Percentiles rank a stretch among this genome's conserved stretches.
Evolutionary conservation across 2,329 filamentous ascomycete genomes (phyloP).

Genomic region (Mycosphaerella arachidis): DNA sequence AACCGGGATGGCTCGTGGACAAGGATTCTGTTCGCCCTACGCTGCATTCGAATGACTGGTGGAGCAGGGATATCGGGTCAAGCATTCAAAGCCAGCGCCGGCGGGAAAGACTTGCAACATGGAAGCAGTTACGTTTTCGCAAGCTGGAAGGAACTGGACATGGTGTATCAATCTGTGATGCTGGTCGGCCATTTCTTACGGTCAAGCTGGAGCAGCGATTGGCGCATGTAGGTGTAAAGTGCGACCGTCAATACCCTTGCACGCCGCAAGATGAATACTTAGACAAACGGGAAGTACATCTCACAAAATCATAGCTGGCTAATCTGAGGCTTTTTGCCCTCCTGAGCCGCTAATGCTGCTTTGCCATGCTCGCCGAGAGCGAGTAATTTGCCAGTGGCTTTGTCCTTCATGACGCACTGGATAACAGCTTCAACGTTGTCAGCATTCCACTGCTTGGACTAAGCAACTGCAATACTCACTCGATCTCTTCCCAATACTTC

Average conservation of each 20-base stretch:
- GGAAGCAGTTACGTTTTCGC: too few relatives aligned
- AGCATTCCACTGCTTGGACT: background rate
- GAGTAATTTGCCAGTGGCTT: constrained; percentile 12
- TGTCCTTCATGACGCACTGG: constrained; percentile 15
- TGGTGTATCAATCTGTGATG: too few relatives aligned
- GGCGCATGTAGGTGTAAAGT: too few relatives aligned
- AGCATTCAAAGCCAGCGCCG: too few relatives aligned
- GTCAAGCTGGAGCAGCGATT: too few relatives aligned
- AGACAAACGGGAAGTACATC: too few relatives aligned
- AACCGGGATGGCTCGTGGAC: background rate
- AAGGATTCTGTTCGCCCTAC: background rate
- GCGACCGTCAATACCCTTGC: too few relatives aligned
- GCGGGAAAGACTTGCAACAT: too few relatives aligned
- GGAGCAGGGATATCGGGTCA: too few relatives aligned
- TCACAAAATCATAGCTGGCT: background rate
- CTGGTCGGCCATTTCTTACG: too few relatives aligned
- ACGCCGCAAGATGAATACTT: too few relatives aligned
- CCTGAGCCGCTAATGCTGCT: constrained; percentile 7
- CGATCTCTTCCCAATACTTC: constrained; percentile 39
- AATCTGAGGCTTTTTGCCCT: background rate
- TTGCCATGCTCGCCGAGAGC: constrained; percentile 17
- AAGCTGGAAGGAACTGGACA: too few relatives aligned
- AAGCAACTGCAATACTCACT: constrained; percentile 26
- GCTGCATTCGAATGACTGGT: background rate
- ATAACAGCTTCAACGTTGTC: constrained; percentile 4